Evolutionary conservation across 495 filamentous ascomycete genomes (phyloP).

Genomic region (Penicillium chermesinum): DNA sequence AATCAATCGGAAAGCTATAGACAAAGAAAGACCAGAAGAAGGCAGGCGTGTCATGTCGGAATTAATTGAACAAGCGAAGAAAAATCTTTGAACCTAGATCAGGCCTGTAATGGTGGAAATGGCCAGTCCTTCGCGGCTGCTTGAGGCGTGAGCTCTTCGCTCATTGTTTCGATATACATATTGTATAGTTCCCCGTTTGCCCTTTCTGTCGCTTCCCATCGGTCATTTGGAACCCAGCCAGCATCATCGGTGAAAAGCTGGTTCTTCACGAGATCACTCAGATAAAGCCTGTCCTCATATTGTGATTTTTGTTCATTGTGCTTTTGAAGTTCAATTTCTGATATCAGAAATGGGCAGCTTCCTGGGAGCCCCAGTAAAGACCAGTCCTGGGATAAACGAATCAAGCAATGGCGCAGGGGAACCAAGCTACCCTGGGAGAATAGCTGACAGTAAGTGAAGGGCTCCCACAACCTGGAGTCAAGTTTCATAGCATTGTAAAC

Average conservation of each 20-base stretch:
- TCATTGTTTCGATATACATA: constrained; percentile 1
- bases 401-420: neutral
- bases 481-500: constrained; percentile 1
- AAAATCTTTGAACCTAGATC: neutral
- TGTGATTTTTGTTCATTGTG: neutral
- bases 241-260: neutral
- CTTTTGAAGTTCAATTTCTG: neutral
- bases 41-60: neutral
- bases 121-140: neutral
- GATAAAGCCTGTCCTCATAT: neutral
- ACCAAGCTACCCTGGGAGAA: neutral
- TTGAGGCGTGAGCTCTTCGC: neutral
- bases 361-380: neutral
- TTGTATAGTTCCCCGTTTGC: neutral
- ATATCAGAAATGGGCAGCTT: neutral
- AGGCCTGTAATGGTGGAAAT: neutral
- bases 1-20: neutral
- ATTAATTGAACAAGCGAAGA: neutral
- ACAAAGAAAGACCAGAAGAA: neutral
- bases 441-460: neutral
- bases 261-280: neutral
- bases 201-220: neutral
- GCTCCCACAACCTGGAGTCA: neutral
- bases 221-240: neutral
- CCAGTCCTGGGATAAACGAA: neutral